These are phyloP conservation scores for Serendipita sp. DNA, from an alignment of 768 basidiomycete genomes.

Conservation along the genomic window DNA sequence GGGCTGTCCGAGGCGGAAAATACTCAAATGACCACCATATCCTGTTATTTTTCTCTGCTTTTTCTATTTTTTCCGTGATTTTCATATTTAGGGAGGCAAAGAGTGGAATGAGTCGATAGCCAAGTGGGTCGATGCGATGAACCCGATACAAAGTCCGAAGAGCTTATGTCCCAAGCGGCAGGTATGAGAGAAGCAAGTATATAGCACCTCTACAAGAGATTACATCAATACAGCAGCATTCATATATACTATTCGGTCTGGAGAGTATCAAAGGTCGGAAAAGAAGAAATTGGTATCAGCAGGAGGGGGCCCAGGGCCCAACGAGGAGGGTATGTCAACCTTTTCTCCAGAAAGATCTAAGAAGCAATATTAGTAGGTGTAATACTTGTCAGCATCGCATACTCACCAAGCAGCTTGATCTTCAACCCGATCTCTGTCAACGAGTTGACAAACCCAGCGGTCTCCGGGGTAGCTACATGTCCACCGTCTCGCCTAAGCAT, in stretches of 20 bases:
- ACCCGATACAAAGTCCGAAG: not conserved
- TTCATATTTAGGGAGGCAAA: slow-evolving; percentile 41
- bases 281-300: slow-evolving; percentile 73
- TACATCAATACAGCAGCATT: not conserved
- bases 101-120: not conserved
- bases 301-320: slow-evolving; percentile 64
- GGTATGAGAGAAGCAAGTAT: not conserved
- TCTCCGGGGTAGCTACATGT: slow-evolving; percentile 71
- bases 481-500: slow-evolving; percentile 71
- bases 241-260: not conserved
- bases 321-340: slow-evolving; percentile 72
- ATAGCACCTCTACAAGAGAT: not conserved
- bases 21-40: slow-evolving; percentile 99
- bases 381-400: not conserved
- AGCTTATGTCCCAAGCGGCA: not conserved
- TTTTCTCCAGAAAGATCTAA: slow-evolving; percentile 76
- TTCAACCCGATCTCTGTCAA: slow-evolving; percentile 85
- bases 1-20: slow-evolving; percentile 89
- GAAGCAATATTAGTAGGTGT: not conserved
- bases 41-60: slow-evolving; percentile 69
- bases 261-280: slow-evolving; percentile 31
- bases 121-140: not conserved
- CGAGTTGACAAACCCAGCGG: slow-evolving; percentile 69
- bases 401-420: slow-evolving; percentile 70
- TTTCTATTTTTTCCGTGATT: slow-evolving; percentile 84